Evolutionary conservation across 2,329 filamentous ascomycete species (phyloP).

Genomic region (Epichloe scottii): DNA sequence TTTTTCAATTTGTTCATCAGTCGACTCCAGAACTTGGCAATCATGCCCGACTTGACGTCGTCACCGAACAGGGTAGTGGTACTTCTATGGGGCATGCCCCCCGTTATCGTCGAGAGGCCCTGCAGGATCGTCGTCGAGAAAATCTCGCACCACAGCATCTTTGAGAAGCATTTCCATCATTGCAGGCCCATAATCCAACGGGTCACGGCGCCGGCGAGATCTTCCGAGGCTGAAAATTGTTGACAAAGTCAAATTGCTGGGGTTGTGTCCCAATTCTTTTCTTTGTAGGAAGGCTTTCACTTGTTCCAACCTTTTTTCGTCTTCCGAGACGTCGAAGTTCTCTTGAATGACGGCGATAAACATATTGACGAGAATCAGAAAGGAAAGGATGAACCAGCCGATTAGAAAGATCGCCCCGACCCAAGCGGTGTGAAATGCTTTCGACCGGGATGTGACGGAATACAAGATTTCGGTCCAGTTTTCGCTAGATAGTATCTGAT

Average conservation of each 20-base stretch:
- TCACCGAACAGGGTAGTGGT: slow-evolving; percentile 23
- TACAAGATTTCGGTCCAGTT: slow-evolving; percentile 90
- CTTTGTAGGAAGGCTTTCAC: slow-evolving; percentile 89
- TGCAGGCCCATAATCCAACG: slow-evolving; percentile 80
- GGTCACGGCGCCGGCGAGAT: slow-evolving; percentile 55
- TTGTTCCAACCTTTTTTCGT: slow-evolving; percentile 93
- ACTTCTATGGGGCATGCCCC: slow-evolving; percentile 19
- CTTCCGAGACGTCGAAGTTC: slow-evolving; percentile 96
- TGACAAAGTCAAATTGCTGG: slow-evolving; percentile 64
- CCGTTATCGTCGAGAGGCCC: slow-evolving; percentile 17
- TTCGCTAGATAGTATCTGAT: slow-evolving; percentile 89
- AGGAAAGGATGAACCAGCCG: slow-evolving; percentile 89
- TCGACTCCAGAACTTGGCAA: slow-evolving; percentile 51
- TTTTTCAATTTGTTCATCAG: slow-evolving; percentile 43
- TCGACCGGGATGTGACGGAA: slow-evolving; percentile 59
- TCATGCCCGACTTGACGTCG: slow-evolving; percentile 40
- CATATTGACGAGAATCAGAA: slow-evolving; percentile 97
- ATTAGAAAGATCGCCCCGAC: slow-evolving; percentile 85
- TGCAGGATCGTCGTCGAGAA: slow-evolving; percentile 62
- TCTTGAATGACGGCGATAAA: slow-evolving; percentile 99
- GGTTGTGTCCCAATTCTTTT: slow-evolving; percentile 65
- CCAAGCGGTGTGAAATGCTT: slow-evolving; percentile 63
- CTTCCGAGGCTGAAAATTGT: slow-evolving; percentile 55
- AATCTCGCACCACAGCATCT: slow-evolving; percentile 88
- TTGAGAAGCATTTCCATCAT: slow-evolving; percentile 95